phyloP scores from a whole-genome alignment of 1,284 basidiomycete species.

The Psilocybe mexicana region DNA sequence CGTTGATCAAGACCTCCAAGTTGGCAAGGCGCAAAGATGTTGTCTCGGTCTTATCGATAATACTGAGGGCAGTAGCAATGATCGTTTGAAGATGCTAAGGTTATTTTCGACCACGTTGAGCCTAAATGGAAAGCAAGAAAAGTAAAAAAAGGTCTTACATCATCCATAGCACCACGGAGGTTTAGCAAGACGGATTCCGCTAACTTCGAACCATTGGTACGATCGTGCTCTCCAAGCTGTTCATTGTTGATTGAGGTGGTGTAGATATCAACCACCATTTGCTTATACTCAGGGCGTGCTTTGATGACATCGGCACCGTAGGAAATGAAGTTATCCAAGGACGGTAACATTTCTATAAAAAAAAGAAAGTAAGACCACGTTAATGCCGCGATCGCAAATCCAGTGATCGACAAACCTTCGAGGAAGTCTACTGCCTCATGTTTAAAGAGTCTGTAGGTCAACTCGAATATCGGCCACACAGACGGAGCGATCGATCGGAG shows the following conservation, averaged over 20 bases:
- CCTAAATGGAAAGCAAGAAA: not conserved
- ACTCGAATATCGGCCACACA: constrained; percentile 88
- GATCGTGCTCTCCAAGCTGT: constrained; percentile 81
- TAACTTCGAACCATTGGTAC: constrained; percentile 83
- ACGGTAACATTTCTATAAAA: constrained; percentile 80
- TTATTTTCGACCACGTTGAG: not conserved
- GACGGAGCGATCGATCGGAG: constrained; percentile 72
- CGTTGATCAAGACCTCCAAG: constrained; percentile 81
- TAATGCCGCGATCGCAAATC: not conserved
- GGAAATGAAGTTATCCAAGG: constrained; percentile 88
- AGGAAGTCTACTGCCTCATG: constrained; percentile 83
- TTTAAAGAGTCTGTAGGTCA: constrained; percentile 86
- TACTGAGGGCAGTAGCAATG: constrained; percentile 58
- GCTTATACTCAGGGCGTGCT: constrained; percentile 71
- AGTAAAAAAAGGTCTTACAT: constrained; percentile 46
- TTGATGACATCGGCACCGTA: constrained; percentile 82
- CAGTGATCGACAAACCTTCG: constrained; percentile 52
- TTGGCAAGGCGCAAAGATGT: constrained; percentile 72
- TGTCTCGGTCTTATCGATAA: constrained; percentile 62
- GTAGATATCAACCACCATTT: constrained; percentile 86
- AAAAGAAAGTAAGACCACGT: not conserved
- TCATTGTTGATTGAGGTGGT: constrained; percentile 71
- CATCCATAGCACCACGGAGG: constrained; percentile 74
- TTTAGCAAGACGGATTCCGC: constrained; percentile 83
- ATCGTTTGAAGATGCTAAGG: constrained; percentile 49